phyloP scores from a whole-genome alignment of 306 rosid species.

The Begonia peltatifolia region DNA sequence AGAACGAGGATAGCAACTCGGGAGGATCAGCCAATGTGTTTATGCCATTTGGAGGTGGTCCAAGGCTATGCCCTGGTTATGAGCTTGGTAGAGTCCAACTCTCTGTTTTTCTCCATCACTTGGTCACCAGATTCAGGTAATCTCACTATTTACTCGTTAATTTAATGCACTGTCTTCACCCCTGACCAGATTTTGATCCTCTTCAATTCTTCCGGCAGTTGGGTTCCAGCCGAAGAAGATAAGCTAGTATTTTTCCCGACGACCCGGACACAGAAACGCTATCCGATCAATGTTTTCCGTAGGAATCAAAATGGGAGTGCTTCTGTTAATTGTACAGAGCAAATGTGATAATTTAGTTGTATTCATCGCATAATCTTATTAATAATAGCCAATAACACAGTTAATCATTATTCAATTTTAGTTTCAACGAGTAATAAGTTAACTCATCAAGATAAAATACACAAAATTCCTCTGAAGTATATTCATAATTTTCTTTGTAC shows the following conservation, averaged over 20 bases:
- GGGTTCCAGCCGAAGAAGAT: slow-evolving; percentile 90
- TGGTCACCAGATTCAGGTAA: slow-evolving; percentile 70
- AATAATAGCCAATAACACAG: too few species aligned
- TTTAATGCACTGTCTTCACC: neutral
- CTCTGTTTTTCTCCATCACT: slow-evolving; percentile 79
- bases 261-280: slow-evolving; percentile 83
- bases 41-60: slow-evolving; percentile 92
- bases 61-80: slow-evolving; percentile 77
- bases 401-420: too few species aligned
- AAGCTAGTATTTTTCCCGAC: slow-evolving; percentile 92
- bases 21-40: slow-evolving; percentile 31
- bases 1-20: slow-evolving; percentile 39
- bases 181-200: neutral
- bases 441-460: too few species aligned
- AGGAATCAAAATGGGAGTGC: slow-evolving; percentile 3
- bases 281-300: slow-evolving; percentile 54
- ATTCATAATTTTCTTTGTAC: too few species aligned
- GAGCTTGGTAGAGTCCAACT: slow-evolving; percentile 91
- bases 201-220: slow-evolving; percentile 27
- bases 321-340: slow-evolving; percentile 3
- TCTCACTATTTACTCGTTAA: too few species aligned
- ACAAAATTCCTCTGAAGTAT: too few species aligned
- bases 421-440: too few species aligned
- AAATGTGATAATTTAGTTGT: neutral
- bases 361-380: neutral